phyloP scores from a whole-genome alignment of 306 rosid species.

The Urtica urens region DNA sequence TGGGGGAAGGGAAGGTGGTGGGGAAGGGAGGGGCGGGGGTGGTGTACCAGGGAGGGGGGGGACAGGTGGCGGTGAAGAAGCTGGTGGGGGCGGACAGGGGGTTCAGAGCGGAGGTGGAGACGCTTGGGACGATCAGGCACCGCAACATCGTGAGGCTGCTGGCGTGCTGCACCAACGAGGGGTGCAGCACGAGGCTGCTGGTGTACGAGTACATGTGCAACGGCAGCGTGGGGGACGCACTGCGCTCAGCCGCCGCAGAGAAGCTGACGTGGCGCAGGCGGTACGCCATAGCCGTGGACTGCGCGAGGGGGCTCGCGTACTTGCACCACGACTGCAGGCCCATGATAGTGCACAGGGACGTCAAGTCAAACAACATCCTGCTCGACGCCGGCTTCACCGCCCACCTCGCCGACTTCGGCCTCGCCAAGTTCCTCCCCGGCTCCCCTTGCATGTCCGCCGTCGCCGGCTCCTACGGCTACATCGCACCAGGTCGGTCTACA shows the following conservation, averaged over 20 bases:
- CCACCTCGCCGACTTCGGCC: slow-evolving; percentile 81
- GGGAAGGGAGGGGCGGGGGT: slow-evolving; percentile 93
- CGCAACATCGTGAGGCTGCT: slow-evolving; percentile 71
- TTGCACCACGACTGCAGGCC: slow-evolving; percentile 92
- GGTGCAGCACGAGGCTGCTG: slow-evolving; percentile 54
- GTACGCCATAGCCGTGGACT: slow-evolving; percentile 65
- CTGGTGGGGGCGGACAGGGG: slow-evolving; percentile 74
- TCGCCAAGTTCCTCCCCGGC: slow-evolving; percentile 79
- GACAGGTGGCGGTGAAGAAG: slow-evolving; percentile 69
- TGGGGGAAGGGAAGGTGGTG: slow-evolving; percentile 75
- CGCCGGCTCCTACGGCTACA: slow-evolving; percentile 91
- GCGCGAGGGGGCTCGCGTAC: slow-evolving; percentile 74
- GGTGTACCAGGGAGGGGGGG: slow-evolving; percentile 78
- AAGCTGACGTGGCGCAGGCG: slow-evolving; percentile 61
- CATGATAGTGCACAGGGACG: slow-evolving; percentile 65
- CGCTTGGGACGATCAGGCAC: slow-evolving; percentile 76
- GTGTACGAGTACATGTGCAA: slow-evolving; percentile 86
- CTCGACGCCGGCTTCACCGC: slow-evolving; percentile 73
- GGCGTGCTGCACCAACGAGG: slow-evolving; percentile 74
- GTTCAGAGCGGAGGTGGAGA: slow-evolving; percentile 72
- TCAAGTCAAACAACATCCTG: slow-evolving; percentile 77
- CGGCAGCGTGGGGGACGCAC: slow-evolving; percentile 78
- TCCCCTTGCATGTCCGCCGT: slow-evolving; percentile 81
- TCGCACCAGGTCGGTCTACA: slow-evolving; percentile 72
- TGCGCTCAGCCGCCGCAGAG: slow-evolving; percentile 51